These are phyloP conservation scores for Trametes cubensis DNA, from an alignment of 768 basidiomycete species.

Conservation along the genomic window DNA sequence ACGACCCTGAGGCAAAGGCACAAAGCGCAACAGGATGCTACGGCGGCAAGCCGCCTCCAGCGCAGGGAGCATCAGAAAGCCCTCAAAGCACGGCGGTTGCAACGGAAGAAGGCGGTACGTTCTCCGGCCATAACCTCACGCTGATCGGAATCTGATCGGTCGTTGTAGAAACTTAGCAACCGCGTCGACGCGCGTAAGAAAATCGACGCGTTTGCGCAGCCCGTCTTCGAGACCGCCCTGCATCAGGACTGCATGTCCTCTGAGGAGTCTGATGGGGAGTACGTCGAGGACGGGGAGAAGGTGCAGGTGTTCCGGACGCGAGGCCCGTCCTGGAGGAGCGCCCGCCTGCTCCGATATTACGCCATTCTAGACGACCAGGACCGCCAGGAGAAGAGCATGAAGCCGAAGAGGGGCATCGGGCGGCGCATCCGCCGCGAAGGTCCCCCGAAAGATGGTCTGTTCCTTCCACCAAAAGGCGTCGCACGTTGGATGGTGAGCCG, in stretches of 20 bases:
- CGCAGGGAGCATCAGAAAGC: slow-evolving; percentile 65
- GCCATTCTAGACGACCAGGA: slow-evolving; percentile 62
- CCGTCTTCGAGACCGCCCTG: slow-evolving; percentile 69
- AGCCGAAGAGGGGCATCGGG: slow-evolving; percentile 60
- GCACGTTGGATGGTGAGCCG: slow-evolving; percentile 78
- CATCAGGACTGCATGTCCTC: slow-evolving; percentile 80
- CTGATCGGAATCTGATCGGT: slow-evolving; percentile 11
- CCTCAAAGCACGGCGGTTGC: slow-evolving; percentile 58
- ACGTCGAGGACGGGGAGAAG: slow-evolving; percentile 35
- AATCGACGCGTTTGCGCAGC: slow-evolving; percentile 56
- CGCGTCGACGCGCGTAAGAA: slow-evolving; percentile 63
- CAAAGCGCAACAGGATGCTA: slow-evolving; percentile 56
- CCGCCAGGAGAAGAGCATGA: slow-evolving; percentile 41
- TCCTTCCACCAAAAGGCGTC: slow-evolving; percentile 65
- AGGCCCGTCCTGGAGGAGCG: slow-evolving; percentile 70
- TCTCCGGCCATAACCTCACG: background rate
- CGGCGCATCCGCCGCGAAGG: slow-evolving; percentile 59
- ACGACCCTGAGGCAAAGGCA: slow-evolving; percentile 71
- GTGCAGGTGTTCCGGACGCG: slow-evolving; percentile 53
- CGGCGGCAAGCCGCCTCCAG: slow-evolving; percentile 46
- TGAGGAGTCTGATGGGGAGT: slow-evolving; percentile 70
- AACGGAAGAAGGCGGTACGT: slow-evolving; percentile 66
- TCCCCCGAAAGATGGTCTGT: slow-evolving; percentile 55
- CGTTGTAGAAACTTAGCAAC: slow-evolving; percentile 63
- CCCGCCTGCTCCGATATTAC: slow-evolving; percentile 62